Evolutionary conservation across 2,329 filamentous ascomycete genomes (phyloP).

Genomic region (Sporothrix mexicana): DNA sequence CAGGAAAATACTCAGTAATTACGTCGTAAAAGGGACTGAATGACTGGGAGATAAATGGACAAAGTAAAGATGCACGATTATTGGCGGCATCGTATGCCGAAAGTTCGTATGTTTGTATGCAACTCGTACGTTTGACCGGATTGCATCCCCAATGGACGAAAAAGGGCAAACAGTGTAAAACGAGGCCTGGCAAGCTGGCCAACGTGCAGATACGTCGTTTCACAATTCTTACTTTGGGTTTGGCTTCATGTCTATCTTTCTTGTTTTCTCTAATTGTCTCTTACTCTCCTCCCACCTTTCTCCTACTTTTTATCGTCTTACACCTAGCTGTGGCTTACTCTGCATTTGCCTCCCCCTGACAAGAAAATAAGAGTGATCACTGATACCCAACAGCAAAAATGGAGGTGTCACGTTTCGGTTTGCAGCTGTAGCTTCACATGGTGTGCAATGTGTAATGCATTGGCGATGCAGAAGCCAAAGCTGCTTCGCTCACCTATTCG

Average conservation of each 20-base stretch:
- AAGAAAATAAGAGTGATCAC: background rate
- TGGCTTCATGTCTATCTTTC: background rate
- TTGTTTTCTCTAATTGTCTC: background rate
- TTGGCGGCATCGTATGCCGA: background rate
- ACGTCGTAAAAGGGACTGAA: background rate
- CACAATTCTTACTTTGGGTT: background rate
- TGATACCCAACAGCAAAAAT: background rate
- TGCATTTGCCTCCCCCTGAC: background rate
- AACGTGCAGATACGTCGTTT: constrained; percentile 15
- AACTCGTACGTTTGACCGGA: background rate
- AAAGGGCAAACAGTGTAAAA: too few relatives aligned
- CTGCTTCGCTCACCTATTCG: background rate
- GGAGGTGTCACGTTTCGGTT: constrained; percentile 9
- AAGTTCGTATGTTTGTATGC: background rate
- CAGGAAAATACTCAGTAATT: constrained; percentile 14
- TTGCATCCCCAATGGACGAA: too few relatives aligned
- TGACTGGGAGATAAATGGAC: background rate
- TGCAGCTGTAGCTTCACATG: background rate
- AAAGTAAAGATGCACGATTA: background rate
- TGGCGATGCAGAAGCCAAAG: background rate
- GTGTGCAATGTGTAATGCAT: constrained; percentile 11
- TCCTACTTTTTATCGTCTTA: constrained; percentile 5
- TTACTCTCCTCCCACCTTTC: background rate
- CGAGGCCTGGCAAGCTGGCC: too few relatives aligned
- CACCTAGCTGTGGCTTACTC: background rate